Percentiles rank a stretch among this genome's conserved stretches.
These are phyloP conservation scores for Clarireedia paspali DNA, from an alignment of 2,329 filamentous ascomycete genomes.

Conservation along the genomic window DNA sequence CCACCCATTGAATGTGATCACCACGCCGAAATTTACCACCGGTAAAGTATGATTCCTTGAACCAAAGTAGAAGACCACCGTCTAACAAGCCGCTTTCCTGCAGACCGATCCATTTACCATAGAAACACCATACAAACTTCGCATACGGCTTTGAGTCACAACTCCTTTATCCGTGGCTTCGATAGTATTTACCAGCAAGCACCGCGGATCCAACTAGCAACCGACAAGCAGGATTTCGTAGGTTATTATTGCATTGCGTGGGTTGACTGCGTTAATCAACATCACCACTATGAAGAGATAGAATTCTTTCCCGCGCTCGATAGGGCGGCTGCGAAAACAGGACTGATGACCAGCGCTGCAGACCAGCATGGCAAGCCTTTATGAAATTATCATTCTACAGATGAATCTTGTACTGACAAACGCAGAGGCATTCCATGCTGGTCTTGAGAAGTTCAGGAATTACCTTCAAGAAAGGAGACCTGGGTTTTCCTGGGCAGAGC, in stretches of 20 bases:
- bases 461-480: slow-evolving; percentile 12
- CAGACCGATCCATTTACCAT: slow-evolving; percentile 41
- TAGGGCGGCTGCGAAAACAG: slow-evolving; percentile 10
- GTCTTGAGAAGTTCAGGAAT: slow-evolving; percentile 11
- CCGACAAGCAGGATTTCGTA: slow-evolving; percentile 49
- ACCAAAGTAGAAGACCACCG: no score
- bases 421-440: slow-evolving; percentile 14
- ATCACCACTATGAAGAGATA: slow-evolving; percentile 16
- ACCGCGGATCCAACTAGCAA: slow-evolving; percentile 37
- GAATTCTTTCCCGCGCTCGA: slow-evolving; percentile 16
- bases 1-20: not conserved
- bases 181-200: slow-evolving; percentile 58
- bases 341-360: slow-evolving; percentile 16
- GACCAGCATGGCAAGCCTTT: slow-evolving; percentile 15
- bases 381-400: no score
- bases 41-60: slow-evolving; percentile 2
- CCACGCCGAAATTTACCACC: slow-evolving; percentile 1
- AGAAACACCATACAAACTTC: slow-evolving; percentile 49
- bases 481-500: slow-evolving; percentile 3
- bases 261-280: slow-evolving; percentile 47
- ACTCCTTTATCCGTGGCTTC: slow-evolving; percentile 54
- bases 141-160: slow-evolving; percentile 56
- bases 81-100: not conserved
- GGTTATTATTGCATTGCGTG: slow-evolving; percentile 51
- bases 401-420: not conserved